A percentile compares a stretch with the other conserved stretches of the same genome.
These are phyloP conservation scores for Apium graveolens DNA, from an alignment of 129 eudicot species.

Conservation along the genomic window DNA sequence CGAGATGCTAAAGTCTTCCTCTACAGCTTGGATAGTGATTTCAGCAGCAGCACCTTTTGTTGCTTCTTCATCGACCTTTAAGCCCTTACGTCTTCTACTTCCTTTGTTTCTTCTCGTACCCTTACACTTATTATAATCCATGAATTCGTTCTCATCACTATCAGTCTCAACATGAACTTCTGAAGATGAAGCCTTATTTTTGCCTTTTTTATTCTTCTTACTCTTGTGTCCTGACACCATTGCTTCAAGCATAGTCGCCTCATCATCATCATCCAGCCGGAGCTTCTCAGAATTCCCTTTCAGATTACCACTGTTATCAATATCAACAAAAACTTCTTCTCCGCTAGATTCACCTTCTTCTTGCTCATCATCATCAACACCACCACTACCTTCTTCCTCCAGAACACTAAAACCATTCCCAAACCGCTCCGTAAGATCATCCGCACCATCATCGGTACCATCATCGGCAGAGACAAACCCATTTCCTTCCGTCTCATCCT, in stretches of 20 bases:
- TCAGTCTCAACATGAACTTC: conserved; percentile 35
- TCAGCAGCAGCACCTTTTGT: conserved; percentile 15
- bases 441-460: conserved; percentile 41
- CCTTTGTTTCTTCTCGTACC: conserved; percentile 61
- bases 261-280: conserved; percentile 39
- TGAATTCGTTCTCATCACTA: conserved; percentile 53
- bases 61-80: conserved; percentile 37
- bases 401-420: conserved; percentile 31
- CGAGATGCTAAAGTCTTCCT: conserved; percentile 9
- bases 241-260: conserved; percentile 53
- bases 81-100: conserved; percentile 40
- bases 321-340: conserved; percentile 32
- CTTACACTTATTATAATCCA: conserved; percentile 63
- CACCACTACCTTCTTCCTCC: conserved; percentile 26
- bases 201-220: conserved; percentile 29
- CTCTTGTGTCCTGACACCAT: conserved; percentile 56
- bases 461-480: conserved; percentile 45
- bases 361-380: conserved; percentile 17
- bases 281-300: conserved; percentile 18
- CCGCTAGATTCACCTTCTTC: conserved; percentile 25
- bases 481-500: conserved; percentile 17
- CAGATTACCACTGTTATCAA: conserved; percentile 16
- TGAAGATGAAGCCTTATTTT: conserved; percentile 25
- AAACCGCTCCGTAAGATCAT: conserved; percentile 42
- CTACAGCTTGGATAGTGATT: conserved; percentile 10